phyloP scores from a whole-genome alignment of 208 protist genomes.

The Crithidia bombi region DNA sequence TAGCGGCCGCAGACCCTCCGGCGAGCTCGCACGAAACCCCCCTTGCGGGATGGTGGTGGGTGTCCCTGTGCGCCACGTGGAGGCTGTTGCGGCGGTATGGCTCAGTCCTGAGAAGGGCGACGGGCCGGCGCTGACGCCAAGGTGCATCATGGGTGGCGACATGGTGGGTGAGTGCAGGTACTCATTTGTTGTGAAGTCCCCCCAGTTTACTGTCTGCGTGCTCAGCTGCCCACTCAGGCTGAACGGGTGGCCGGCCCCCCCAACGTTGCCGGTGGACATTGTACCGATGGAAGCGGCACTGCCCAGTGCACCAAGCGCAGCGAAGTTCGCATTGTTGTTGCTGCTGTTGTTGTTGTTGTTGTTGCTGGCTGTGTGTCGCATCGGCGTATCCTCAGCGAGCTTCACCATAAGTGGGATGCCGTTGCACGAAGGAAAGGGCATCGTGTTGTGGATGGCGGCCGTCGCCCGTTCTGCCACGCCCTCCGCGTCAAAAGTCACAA shows the following conservation, averaged over 20 bases:
- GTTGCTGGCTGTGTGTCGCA: constrained; percentile 25
- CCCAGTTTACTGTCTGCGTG: constrained; percentile 14
- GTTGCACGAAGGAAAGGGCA: constrained; percentile 66
- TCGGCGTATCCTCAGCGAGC: constrained; percentile 67
- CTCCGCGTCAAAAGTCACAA: constrained; percentile 49
- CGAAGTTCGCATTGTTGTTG: not conserved
- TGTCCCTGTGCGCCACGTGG: not conserved
- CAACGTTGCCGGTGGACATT: constrained; percentile 6
- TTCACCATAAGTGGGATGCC: constrained; percentile 84
- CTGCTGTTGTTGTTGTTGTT: constrained; percentile 7
- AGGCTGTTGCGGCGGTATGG: not conserved
- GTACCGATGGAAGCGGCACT: not conserved
- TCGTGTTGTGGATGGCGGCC: constrained; percentile 72
- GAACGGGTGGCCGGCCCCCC: not conserved
- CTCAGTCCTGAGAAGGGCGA: not conserved
- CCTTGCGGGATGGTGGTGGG: not conserved
- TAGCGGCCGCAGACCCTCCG: not conserved
- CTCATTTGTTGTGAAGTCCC: constrained; percentile 13
- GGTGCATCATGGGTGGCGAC: constrained; percentile 18
- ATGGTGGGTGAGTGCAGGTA: constrained; percentile 19
- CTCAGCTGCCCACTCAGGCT: constrained; percentile 3
- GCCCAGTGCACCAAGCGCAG: not conserved
- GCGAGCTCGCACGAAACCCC: not conserved
- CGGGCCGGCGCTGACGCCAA: not conserved
- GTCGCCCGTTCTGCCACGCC: constrained; percentile 66